Base-by-base conservation (phyloP, 257 asterid genomes). In the Nicotiana attenuata region DNA sequence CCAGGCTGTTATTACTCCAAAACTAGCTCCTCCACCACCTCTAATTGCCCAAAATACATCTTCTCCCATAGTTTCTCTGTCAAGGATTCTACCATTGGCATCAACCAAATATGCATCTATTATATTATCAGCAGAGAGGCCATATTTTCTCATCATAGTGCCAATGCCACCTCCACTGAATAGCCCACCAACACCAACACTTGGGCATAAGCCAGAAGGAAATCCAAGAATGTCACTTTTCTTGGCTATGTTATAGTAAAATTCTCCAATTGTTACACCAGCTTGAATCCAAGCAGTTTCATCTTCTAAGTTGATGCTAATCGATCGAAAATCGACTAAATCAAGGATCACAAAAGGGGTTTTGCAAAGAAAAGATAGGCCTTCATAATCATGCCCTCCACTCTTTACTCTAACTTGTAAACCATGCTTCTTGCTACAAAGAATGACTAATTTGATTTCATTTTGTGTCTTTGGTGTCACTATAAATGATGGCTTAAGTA, bases 91-190 rank as follows among this genome's bases (percentile, higher is more conserved):
- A 17, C 86, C 86, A 5, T 84, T 73, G 4, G 35, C 87, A 75
- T 84, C 80, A 20, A 78, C 14, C 28, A 86, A 71, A 4, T 10
- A 9, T 5, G 87, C 89, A 84, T 86, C 85, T 38, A 84, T 45
- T 0, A 86, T 11, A 20, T 86, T 84, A 47, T 86, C 87, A 35
- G 87, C 78, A 2, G 87, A 76, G 4, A 86, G 77, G 0, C 84
- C 87, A 29, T 41, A 67, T 81, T 86, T 86, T 73, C 89, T 81
- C 56, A 81, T 71, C 85, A 84, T 63, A 13, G 85, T 82, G 7
- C 87, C 87, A 15, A 87, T 81, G 60, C 89, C 89, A n/a, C 89
- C 89, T 29, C 89, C 89, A 47, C 89, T 86, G 0, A 87, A 80
- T 16, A 79, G 87, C 4, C 89, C 87, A 4, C 87, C 89, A 52